Conservation (phyloP, 139 green algal species). For the Chlorella sp. region DNA sequence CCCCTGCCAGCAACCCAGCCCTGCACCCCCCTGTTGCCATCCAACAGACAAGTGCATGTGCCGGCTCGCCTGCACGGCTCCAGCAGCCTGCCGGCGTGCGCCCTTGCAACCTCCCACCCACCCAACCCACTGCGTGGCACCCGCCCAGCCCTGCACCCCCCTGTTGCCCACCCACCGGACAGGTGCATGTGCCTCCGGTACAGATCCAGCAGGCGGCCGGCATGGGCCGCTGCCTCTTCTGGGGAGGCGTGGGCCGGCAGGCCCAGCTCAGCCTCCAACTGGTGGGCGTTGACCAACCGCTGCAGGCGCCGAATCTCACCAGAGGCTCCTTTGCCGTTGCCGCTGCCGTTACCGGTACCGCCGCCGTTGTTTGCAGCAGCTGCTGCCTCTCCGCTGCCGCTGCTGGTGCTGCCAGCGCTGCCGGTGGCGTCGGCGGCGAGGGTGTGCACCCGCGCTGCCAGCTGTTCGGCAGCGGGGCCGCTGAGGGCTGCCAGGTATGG, state of each 20-base stretch:
- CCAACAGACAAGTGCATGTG: too few relatives aligned
- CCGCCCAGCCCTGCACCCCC: background rate
- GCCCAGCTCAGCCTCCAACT: slow-evolving; percentile 67
- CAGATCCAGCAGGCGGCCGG: slow-evolving; percentile 52
- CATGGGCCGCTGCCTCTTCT: slow-evolving; percentile 40
- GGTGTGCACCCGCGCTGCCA: slow-evolving; percentile 2
- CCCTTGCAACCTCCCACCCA: background rate
- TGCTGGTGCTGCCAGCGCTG: background rate
- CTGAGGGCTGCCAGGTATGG: slow-evolving; percentile 15
- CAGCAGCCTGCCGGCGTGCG: too few relatives aligned
- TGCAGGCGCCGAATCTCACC: slow-evolving; percentile 21
- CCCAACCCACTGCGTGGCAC: background rate
- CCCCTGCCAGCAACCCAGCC: background rate
- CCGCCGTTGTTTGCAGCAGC: background rate
- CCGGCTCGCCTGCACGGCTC: too few relatives aligned
- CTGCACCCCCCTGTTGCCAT: too few relatives aligned
- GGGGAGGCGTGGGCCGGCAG: slow-evolving; percentile 31
- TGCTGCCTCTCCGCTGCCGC: background rate
- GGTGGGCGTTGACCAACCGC: slow-evolving; percentile 22
- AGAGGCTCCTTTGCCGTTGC: background rate
- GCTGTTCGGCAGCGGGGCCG: background rate
- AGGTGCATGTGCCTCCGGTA: slow-evolving; percentile 58
- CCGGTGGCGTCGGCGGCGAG: slow-evolving; percentile 6
- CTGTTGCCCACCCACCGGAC: slow-evolving; percentile 36
- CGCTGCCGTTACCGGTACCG: background rate